Evolutionary conservation across 2,329 filamentous ascomycete species (phyloP).

Genomic region (Mariannaea elegans): DNA sequence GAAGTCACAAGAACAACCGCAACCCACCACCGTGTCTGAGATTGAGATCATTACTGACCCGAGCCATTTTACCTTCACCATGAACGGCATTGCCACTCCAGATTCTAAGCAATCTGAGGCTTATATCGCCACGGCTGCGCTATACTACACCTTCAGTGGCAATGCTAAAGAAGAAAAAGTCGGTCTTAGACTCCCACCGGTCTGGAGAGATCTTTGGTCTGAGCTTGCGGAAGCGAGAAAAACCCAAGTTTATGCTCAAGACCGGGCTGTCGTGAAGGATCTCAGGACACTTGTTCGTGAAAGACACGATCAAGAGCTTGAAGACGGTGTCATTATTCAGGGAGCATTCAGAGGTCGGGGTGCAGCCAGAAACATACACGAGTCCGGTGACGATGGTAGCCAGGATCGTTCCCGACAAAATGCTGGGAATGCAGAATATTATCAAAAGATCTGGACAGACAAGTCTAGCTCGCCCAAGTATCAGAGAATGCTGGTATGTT

Average conservation of each 20-base stretch:
- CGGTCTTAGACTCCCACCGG: conserved; percentile 77
- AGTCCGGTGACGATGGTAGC: conserved; percentile 58
- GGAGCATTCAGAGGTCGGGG: conserved; percentile 76
- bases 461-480: conserved; percentile 69
- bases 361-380: conserved; percentile 55
- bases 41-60: conserved; percentile 57
- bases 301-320: conserved; percentile 73
- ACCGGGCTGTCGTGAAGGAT: conserved; percentile 73
- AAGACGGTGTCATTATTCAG: conserved; percentile 79
- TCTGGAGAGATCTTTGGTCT: conserved; percentile 86
- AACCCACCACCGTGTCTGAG: conserved; percentile 45
- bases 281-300: conserved; percentile 76
- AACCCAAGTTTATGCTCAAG: conserved; percentile 72
- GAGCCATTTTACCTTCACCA: conserved; percentile 72
- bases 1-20: conserved; percentile 69
- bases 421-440: conserved; percentile 55
- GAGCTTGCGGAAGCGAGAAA: conserved; percentile 80
- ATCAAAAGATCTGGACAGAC: conserved; percentile 67
- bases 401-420: conserved; percentile 54
- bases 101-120: conserved; percentile 85
- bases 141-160: conserved; percentile 84
- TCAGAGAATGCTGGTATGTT: conserved; percentile 77
- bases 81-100: conserved; percentile 77
- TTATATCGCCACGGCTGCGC: conserved; percentile 80
- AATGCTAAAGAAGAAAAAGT: conserved; percentile 87